Evolutionary conservation across 2,329 filamentous ascomycete species (phyloP), one percentile per base, ranked within the genome.

Genomic region (Zopfia rhizophila): DNA sequence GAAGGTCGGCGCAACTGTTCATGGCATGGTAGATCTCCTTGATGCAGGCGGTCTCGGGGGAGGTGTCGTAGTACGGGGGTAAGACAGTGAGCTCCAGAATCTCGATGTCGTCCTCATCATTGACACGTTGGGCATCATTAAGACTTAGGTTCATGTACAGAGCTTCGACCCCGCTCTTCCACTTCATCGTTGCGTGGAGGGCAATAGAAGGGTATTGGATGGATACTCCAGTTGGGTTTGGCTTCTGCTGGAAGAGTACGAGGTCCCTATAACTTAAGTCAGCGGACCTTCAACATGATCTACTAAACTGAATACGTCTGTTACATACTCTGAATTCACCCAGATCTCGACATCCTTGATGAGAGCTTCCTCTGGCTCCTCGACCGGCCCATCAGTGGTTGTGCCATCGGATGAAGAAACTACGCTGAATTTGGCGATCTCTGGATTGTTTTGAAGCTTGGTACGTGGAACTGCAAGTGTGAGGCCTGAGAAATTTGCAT

Each of bases 151-250:
- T 69, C 55, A 72, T 69, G 51, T 66, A 68, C 12, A 73, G 63
- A 3, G 65, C 67, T 41, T 69, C 62, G 42, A 64, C 25, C 6
- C 55, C 55, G 17, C 60, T 58, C 35, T 68, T 60, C 61, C 82
- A 75, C 44, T 84, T 82, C 70, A 90, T 87, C 58, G 88, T 82
- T 0, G 88, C 89, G 66, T 91, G 89, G 12, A 92, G 84, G 16
- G 85, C 85, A 66, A 93, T 89, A 50, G 83, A 76, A 3, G 86
- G 88, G 70, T 91, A 93, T 0, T 87, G 84, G 55, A 92, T 88
- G 28, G 83, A 79, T 31, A 90, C 72, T 52, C 89, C 89, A 13
- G 74, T 79, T 24, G 78, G 75, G 10, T 77, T 79, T 3, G 78
- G 68, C 10, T 75, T 35, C 13, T 38, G 70, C 55, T 85, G 87